A percentile compares a stretch with the other conserved stretches of the same genome.
Conservation (phyloP, 75 land plant genomes). For the Pseudotsuga menziesii region DNA sequence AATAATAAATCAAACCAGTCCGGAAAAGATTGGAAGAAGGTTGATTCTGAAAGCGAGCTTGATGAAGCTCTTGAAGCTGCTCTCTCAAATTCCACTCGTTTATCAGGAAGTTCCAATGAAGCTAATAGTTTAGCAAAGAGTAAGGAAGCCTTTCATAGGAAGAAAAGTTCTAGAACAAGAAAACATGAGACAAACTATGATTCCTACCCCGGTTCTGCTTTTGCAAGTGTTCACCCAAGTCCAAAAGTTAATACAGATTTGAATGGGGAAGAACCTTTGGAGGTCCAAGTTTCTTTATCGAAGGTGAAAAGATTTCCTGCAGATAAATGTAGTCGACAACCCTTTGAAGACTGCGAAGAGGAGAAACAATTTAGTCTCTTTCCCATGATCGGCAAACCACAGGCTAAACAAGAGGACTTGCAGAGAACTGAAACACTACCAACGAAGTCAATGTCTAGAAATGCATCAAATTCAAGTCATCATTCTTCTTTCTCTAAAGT, state of each 20-base stretch:
- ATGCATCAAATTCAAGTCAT: slow-evolving; percentile 13
- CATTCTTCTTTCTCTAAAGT: background rate
- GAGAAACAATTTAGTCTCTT: background rate
- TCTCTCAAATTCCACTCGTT: background rate
- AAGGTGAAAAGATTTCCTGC: background rate
- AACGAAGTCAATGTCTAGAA: slow-evolving; percentile 11
- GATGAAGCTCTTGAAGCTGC: background rate
- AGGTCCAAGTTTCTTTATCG: slow-evolving; percentile 5
- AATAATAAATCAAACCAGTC: background rate
- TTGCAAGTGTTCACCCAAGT: too few relatives aligned
- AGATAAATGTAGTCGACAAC: background rate
- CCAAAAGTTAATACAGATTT: too few relatives aligned
- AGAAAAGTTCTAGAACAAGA: background rate
- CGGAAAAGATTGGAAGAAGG: background rate
- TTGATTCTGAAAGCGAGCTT: background rate
- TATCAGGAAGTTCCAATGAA: background rate
- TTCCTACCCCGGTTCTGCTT: background rate
- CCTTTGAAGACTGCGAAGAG: background rate
- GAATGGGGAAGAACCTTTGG: slow-evolving; percentile 1
- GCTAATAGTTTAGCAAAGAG: background rate
- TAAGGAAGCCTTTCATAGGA: background rate
- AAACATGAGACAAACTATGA: background rate
- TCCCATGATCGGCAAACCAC: background rate
- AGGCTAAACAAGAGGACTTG: too few relatives aligned
- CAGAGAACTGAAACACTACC: background rate